These are phyloP conservation scores for Limonium bicolor DNA, from an alignment of 148 eudicot species.

Conservation along the genomic window DNA sequence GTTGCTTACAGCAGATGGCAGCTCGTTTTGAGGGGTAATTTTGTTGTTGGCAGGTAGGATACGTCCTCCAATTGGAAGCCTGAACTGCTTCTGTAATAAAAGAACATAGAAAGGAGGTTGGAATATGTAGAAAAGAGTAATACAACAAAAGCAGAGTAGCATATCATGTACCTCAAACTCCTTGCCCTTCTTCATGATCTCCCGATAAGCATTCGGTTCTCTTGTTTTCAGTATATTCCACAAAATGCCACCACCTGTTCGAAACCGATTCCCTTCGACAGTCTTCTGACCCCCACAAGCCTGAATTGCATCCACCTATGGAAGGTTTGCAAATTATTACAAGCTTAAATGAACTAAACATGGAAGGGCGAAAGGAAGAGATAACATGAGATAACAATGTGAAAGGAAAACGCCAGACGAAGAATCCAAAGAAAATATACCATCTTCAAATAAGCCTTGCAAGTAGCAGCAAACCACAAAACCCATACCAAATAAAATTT, in stretches of 20 bases:
- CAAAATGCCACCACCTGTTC: constrained; percentile 66
- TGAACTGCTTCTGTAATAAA: constrained; percentile 51
- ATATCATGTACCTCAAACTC: constrained; percentile 62
- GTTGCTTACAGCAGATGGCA: neutral
- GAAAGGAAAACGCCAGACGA: too few species aligned
- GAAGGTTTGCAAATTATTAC: constrained; percentile 3
- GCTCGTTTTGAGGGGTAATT: constrained; percentile 10
- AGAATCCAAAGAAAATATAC: too few species aligned
- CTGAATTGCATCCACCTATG: constrained; percentile 82
- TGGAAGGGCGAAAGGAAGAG: too few species aligned
- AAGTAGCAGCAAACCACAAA: too few species aligned
- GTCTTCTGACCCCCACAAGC: constrained; percentile 93
- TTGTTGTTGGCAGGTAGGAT: constrained; percentile 7
- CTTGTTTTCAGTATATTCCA: constrained; percentile 71
- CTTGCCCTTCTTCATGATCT: constrained; percentile 78
- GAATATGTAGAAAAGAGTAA: too few species aligned
- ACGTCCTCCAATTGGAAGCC: constrained; percentile 11
- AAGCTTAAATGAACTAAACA: too few species aligned
- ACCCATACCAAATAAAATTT: too few species aligned
- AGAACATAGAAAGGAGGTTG: neutral
- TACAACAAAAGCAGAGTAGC: neutral
- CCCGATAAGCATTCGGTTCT: constrained; percentile 71
- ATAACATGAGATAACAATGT: too few species aligned
- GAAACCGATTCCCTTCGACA: constrained; percentile 44
- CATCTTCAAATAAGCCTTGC: too few species aligned